phyloP scores from a whole-genome alignment of 225 moss, liverwort and hornwort genomes.

The Asterella californica region DNA sequence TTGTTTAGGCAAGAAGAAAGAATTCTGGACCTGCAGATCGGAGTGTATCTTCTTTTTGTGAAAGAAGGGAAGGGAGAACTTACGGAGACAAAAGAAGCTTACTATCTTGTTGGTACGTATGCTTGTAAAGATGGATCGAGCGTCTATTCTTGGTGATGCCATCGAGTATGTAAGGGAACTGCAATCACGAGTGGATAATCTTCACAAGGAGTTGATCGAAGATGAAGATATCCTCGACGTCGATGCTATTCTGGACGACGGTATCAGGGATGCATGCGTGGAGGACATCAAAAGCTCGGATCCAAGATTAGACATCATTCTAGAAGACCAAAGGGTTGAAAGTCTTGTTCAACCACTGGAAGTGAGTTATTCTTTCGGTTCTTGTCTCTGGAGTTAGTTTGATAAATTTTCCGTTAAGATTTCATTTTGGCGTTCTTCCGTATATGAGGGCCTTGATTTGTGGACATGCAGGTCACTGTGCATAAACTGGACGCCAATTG shows the following conservation, averaged over 20 bases:
- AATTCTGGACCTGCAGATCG: too few relatives aligned
- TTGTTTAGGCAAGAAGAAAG: too few relatives aligned
- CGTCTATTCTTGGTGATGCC: slow-evolving; percentile 94
- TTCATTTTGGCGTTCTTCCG: background rate
- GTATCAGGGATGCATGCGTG: slow-evolving; percentile 45
- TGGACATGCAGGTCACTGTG: slow-evolving; percentile 72
- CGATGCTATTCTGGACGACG: slow-evolving; percentile 11
- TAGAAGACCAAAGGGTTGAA: slow-evolving; percentile 48
- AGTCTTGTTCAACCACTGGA: slow-evolving; percentile 86
- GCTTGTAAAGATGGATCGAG: slow-evolving; percentile 85
- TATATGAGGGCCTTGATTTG: background rate
- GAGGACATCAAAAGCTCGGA: slow-evolving; percentile 48
- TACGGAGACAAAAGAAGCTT: background rate
- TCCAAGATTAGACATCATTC: slow-evolving; percentile 11
- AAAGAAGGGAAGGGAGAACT: too few relatives aligned
- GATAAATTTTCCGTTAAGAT: background rate
- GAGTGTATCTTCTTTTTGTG: too few relatives aligned
- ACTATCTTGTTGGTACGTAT: background rate
- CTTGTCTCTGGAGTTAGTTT: background rate
- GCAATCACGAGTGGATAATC: slow-evolving; percentile 84
- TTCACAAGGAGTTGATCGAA: slow-evolving; percentile 63
- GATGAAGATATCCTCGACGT: slow-evolving; percentile 14
- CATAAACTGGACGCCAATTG: slow-evolving; percentile 72
- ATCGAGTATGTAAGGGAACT: slow-evolving; percentile 98
- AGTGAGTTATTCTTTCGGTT: slow-evolving; percentile 10